Base-by-base conservation (phyloP, 805 yeast genomes). In the Metschnikowia shivogae region DNA sequence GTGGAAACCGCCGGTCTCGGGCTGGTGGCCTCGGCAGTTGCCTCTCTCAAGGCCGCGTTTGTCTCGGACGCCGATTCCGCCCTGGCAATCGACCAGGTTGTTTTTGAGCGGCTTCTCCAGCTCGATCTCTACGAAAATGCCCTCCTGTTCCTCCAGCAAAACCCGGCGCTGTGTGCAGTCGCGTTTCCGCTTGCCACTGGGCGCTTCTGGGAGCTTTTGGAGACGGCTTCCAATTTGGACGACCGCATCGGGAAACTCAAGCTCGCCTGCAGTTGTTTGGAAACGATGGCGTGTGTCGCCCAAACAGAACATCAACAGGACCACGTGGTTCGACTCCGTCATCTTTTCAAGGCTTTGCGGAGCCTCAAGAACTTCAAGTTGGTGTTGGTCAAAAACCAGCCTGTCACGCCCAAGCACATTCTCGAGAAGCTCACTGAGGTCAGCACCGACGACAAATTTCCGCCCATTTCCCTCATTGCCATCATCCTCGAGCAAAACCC, bases 401-500 rank as follows among this genome's bases (percentile, higher is more conserved):
- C 52, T 1, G 49, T 50, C 8, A 54, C 56, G 1, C 58, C 58
- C 2, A 50, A 50, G 22, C 55, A 48, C 31, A 42, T 54, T 10
- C 34, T 54, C 12, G 46, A 39, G 11, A 48, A 44, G 34, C 49
- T 54, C n/a, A 47, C 44, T 5, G 28, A 24, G 14, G 7, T 41
- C 17, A 40, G 34, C 27, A 33, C 35, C 12, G 55, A 47, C 8
- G 45, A 47, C 13, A 37, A 41, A 4, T 49, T 47, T 32, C 46
- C 56, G 4, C 54, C 54, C 1, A 45, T 53, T 17, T 28, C 55
- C 6, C 41, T 80, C 27, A 62, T 77, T 0, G 63, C 73, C 7
- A 56, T 64, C 19, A 61, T 79, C 3, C 58, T 84, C 12, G 86
- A 81, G 49, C 65, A 78, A 34, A 83, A 84, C 55, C 70, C 74